A percentile compares a stretch with the other conserved stretches of the same genome.
phyloP scores from a whole-genome alignment of 139 green algal species.

The Chara braunii region DNA sequence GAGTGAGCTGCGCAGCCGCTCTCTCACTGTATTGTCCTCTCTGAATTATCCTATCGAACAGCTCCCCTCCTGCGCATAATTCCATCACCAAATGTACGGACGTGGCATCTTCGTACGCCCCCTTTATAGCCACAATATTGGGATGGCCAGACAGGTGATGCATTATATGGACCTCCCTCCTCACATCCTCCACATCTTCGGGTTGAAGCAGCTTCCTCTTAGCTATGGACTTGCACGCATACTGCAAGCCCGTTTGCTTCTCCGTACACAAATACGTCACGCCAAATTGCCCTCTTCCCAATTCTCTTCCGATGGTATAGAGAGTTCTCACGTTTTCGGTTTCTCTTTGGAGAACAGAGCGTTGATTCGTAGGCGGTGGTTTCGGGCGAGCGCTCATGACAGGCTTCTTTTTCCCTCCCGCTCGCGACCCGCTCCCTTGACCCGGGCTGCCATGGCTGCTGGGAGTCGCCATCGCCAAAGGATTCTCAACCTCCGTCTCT shows the following conservation, averaged over 20 bases:
- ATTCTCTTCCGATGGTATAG: slow-evolving; percentile 23
- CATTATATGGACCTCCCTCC: slow-evolving; percentile 90
- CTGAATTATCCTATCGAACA: slow-evolving; percentile 86
- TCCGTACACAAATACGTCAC: slow-evolving; percentile 32
- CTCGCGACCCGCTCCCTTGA: too few relatives aligned
- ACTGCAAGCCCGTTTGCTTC: slow-evolving; percentile 46
- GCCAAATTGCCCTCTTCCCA: slow-evolving; percentile 40
- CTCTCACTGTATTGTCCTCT: slow-evolving; percentile 74
- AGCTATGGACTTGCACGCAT: slow-evolving; percentile 85
- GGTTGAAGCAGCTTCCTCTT: slow-evolving; percentile 78
- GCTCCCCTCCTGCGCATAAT: slow-evolving; percentile 80
- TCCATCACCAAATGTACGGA: too few relatives aligned
- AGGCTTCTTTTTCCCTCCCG: too few relatives aligned
- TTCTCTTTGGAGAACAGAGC: slow-evolving; percentile 19
- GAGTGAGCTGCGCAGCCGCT: slow-evolving; percentile 65
- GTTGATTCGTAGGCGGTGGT: too few relatives aligned
- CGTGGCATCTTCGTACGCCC: slow-evolving; percentile 34
- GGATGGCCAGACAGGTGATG: slow-evolving; percentile 73
- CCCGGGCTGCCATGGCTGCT: too few relatives aligned
- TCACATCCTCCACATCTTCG: slow-evolving; percentile 92
- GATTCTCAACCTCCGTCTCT: too few relatives aligned
- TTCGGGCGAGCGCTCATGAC: too few relatives aligned
- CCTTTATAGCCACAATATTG: slow-evolving; percentile 62
- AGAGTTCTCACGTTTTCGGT: slow-evolving; percentile 23
- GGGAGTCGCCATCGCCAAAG: too few relatives aligned